phyloP scores from a whole-genome alignment of 768 basidiomycete species.

The Lactifluus hygrophoroides region DNA sequence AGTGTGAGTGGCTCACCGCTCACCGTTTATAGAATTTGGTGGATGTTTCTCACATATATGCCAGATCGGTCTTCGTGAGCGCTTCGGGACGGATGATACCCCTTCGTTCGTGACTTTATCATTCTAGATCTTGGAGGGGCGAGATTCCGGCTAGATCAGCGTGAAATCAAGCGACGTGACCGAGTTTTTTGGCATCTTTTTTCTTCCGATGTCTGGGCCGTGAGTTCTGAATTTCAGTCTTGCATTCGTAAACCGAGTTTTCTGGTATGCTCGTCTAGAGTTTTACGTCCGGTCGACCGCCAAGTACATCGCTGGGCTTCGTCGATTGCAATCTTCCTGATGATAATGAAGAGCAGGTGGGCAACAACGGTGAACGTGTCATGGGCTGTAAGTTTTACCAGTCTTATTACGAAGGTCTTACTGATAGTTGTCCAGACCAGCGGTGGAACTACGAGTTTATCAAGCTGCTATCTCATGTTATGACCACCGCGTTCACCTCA shows the following conservation, averaged over 20 bases:
- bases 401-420: neutral
- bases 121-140: conserved; percentile 47
- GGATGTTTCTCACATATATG: neutral
- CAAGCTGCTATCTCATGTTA: conserved; percentile 38
- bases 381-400: conserved; percentile 11
- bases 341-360: conserved; percentile 10
- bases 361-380: neutral
- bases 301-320: conserved; percentile 20
- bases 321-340: conserved; percentile 24
- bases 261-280: conserved; percentile 17
- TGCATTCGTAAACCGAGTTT: neutral
- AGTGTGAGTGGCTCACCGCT: too few relatives aligned
- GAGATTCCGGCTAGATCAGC: conserved; percentile 49
- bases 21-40: conserved; percentile 10
- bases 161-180: conserved; percentile 39
- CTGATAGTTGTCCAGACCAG: conserved; percentile 31
- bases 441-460: conserved; percentile 46
- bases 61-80: conserved; percentile 47
- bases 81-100: neutral
- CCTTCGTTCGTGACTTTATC: conserved; percentile 16
- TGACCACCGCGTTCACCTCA: conserved; percentile 25
- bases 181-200: conserved; percentile 67
- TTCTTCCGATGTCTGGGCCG: conserved; percentile 51
- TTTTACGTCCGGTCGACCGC: conserved; percentile 25
- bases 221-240: conserved; percentile 23